A percentile compares a stretch with the other conserved stretches of the same genome.
These are phyloP conservation scores for Raffaelea albimanens DNA, from an alignment of 2,329 filamentous ascomycete genomes.

Conservation along the genomic window DNA sequence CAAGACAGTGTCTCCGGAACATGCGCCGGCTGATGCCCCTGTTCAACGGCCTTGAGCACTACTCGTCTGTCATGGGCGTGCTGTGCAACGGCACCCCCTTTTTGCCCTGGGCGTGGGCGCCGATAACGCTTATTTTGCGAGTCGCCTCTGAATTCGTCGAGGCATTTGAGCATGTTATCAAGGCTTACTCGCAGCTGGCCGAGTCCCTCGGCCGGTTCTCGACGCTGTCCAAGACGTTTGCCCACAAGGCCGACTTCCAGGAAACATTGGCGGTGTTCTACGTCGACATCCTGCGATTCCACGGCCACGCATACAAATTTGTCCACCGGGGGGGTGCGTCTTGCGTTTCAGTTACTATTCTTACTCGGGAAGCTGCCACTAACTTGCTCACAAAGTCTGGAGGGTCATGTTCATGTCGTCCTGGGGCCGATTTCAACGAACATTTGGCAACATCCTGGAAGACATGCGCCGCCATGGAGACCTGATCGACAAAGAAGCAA, in stretches of 20 bases:
- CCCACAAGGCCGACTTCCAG: slow-evolving; percentile 25
- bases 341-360: too few species aligned
- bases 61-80: slow-evolving; percentile 29
- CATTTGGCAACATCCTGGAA: slow-evolving; percentile 23
- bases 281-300: slow-evolving; percentile 37
- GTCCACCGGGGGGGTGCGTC: slow-evolving; percentile 14
- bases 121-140: slow-evolving; percentile 26
- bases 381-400: slow-evolving; percentile 20
- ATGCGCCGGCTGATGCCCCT: slow-evolving; percentile 32
- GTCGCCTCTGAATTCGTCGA: slow-evolving; percentile 24
- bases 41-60: slow-evolving; percentile 29
- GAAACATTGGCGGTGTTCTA: slow-evolving; percentile 32
- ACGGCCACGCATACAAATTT: slow-evolving; percentile 35
- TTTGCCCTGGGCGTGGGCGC: slow-evolving; percentile 37
- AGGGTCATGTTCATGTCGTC: slow-evolving; percentile 24
- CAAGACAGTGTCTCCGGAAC: slow-evolving; percentile 28
- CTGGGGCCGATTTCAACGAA: slow-evolving; percentile 27
- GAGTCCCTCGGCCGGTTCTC: slow-evolving; percentile 28
- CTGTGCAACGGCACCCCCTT: slow-evolving; percentile 37
- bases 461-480: slow-evolving; percentile 21
- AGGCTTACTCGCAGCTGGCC: slow-evolving; percentile 29
- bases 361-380: neutral
- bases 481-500: slow-evolving; percentile 23
- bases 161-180: slow-evolving; percentile 31
- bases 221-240: slow-evolving; percentile 21